These are phyloP conservation scores for Claviceps cyperi DNA, from an alignment of 2,329 filamentous ascomycete species.

Conservation along the genomic window DNA sequence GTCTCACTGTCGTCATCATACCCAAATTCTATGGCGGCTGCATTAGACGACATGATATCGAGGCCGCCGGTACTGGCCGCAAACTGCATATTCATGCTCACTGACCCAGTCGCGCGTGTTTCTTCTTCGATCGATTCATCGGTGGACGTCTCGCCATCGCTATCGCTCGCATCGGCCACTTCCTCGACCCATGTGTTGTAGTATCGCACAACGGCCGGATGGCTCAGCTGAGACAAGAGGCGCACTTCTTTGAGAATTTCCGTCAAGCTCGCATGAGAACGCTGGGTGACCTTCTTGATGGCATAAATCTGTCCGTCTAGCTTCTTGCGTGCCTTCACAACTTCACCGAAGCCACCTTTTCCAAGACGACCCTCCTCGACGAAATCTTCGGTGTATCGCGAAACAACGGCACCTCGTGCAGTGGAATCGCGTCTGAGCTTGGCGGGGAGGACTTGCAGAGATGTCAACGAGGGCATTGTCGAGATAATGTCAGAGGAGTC, in stretches of 20 bases:
- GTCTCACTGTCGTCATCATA: constrained; percentile 38
- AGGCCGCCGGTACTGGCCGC: constrained; percentile 63
- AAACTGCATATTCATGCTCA: constrained; percentile 39
- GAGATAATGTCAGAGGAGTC: constrained; percentile 26
- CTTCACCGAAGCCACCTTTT: constrained; percentile 90
- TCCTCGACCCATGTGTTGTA: constrained; percentile 93
- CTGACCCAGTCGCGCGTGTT: constrained; percentile 24
- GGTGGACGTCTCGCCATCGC: constrained; percentile 42
- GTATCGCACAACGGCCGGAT: constrained; percentile 76
- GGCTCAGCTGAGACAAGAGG: constrained; percentile 80
- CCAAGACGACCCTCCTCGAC: constrained; percentile 79
- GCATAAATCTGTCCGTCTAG: constrained; percentile 88
- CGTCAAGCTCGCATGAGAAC: constrained; percentile 62
- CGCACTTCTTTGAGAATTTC: constrained; percentile 78
- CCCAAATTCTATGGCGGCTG: constrained; percentile 58
- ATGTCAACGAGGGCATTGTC: constrained; percentile 27
- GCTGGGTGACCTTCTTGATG: constrained; percentile 88
- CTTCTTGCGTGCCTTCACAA: constrained; percentile 89
- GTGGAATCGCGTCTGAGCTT: constrained; percentile 49
- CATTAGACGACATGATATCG: constrained; percentile 85
- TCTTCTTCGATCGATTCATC: constrained; percentile 29
- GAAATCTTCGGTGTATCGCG: constrained; percentile 79
- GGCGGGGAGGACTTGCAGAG: constrained; percentile 27
- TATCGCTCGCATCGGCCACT: constrained; percentile 34
- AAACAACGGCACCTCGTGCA: constrained; percentile 36